Conservation (phyloP, 495 filamentous ascomycete species). For the Neurospora sp. region DNA sequence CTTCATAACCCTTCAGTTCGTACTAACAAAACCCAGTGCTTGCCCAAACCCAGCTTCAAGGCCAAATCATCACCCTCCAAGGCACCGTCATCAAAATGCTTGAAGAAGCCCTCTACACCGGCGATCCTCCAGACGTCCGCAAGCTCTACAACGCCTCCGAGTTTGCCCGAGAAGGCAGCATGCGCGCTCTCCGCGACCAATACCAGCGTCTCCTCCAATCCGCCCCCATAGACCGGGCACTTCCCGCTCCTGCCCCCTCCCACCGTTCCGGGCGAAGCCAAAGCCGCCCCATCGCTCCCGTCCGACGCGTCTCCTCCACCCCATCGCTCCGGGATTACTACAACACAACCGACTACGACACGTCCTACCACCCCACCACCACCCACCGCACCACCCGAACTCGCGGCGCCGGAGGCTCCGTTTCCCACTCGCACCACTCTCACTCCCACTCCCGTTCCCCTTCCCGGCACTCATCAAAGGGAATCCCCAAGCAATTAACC, state of each 20-base stretch:
- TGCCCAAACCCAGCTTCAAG: slow-evolving; percentile 27
- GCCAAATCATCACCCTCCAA: slow-evolving; percentile 27
- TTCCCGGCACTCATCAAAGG: neutral
- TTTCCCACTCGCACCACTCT: neutral
- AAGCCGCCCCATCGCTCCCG: slow-evolving; percentile 8
- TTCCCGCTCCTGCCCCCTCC: neutral
- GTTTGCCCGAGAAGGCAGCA: slow-evolving; percentile 24
- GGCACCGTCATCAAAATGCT: slow-evolving; percentile 23
- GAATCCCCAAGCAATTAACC: neutral
- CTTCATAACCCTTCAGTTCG: neutral
- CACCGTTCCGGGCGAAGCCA: neutral
- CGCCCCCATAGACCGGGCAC: neutral
- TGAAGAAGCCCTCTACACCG: slow-evolving; percentile 21
- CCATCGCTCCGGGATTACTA: slow-evolving; percentile 9
- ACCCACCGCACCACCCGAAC: neutral
- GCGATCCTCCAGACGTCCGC: slow-evolving; percentile 14
- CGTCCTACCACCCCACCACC: neutral
- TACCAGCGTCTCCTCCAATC: slow-evolving; percentile 21
- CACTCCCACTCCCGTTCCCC: neutral
- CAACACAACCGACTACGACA: neutral
- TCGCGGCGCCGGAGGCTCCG: neutral
- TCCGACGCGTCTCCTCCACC: slow-evolving; percentile 19
- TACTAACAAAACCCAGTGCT: slow-evolving; percentile 9
- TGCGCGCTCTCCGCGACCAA: slow-evolving; percentile 27
- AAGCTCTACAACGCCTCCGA: slow-evolving; percentile 25